Evolutionary conservation across 2,329 filamentous ascomycete genomes (phyloP), one percentile per base, ranked within the genome.

Genomic region (Dryadomyces sulphureus): DNA sequence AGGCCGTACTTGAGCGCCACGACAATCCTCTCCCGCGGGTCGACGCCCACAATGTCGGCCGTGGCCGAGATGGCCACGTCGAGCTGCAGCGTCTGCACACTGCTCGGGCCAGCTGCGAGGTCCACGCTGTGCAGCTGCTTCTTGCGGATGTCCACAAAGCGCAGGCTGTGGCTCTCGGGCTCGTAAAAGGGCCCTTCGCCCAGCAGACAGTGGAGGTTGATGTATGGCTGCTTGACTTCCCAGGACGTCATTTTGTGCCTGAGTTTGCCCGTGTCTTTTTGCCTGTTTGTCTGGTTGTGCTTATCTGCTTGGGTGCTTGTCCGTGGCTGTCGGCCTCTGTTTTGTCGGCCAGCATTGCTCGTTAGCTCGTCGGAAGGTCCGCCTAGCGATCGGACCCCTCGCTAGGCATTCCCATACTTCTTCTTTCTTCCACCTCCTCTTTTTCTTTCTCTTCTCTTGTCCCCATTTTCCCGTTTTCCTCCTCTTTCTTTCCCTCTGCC

Each of bases 131-230:
- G 82, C 40, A 94, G 59, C 50, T 79, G 77, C 59, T 83, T 74
- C 59, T 82, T 77, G 61, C 81, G 82, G 63, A 94, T 89, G 63
- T 95, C 89, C 50, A 89, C 77, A 60, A 87, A 88, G 52, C 84
- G 82, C 48, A 90, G 65, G 41, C 68, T 72, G 60, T 84, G 72
- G 43, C 72, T 77, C 20, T 65, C 65, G 48, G 72, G 66, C 60
- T 88, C 82, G 65, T 79, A 86, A 64, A 78, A 86, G 1, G 84
- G 84, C 0, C 75, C 84, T 62, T 90, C 84, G 52, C 80, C 82
- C 25, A 89, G 71, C 14, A 65, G 67, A 64, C 81, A 86, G 53
- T 75, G 70, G 46, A 75, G 63, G 53, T 79, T 66, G 50, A 89
- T 68, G 63, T 72, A 77, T 7, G 73, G 71, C 60, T 69, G 58